A percentile compares a stretch with the other conserved stretches of the same genome.
Conservation (phyloP, 1,284 basidiomycete genomes). For the Hymenochaete sp. region DNA sequence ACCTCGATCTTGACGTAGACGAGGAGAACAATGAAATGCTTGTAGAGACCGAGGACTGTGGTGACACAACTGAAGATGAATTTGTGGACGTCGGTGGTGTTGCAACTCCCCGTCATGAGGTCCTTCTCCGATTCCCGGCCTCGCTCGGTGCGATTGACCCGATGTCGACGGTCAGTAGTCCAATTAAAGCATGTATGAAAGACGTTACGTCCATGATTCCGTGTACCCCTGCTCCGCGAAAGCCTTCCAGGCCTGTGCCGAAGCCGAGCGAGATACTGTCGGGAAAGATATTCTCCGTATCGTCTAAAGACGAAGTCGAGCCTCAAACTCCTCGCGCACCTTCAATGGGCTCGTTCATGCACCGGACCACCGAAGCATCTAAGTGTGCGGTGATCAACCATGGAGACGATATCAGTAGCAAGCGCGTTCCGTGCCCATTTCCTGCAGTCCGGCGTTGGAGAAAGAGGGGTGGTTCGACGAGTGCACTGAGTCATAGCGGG, state of each 20-base stretch:
- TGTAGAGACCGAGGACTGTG: conserved; percentile 34
- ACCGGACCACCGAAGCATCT: conserved; percentile 1
- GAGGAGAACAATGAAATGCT: conserved; percentile 36
- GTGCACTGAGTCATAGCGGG: conserved; percentile 20
- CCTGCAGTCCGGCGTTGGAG: conserved; percentile 25
- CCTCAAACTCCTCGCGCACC: neutral
- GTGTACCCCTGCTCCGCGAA: neutral
- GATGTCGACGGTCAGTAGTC: conserved; percentile 54
- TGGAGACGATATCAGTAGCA: conserved; percentile 24
- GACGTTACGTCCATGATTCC: conserved; percentile 17
- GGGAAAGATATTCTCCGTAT: conserved; percentile 43
- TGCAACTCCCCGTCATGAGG: conserved; percentile 65
- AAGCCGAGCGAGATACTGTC: conserved; percentile 59
- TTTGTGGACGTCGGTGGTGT: conserved; percentile 62
- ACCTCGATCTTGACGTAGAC: conserved; percentile 28
- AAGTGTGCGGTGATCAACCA: conserved; percentile 44
- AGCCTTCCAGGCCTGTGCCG: conserved; percentile 28
- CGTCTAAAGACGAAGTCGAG: conserved; percentile 29
- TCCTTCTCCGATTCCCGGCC: conserved; percentile 56
- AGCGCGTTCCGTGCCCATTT: conserved; percentile 58
- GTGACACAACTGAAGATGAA: conserved; percentile 68
- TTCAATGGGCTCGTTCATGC: conserved; percentile 14
- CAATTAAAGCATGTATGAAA: conserved; percentile 36
- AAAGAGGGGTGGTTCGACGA: conserved; percentile 14
- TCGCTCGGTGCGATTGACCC: conserved; percentile 62